Evolutionary conservation across 2,329 filamentous ascomycete species (phyloP), one percentile per base, ranked within the genome.

Genomic region (Xylaria sp.): DNA sequence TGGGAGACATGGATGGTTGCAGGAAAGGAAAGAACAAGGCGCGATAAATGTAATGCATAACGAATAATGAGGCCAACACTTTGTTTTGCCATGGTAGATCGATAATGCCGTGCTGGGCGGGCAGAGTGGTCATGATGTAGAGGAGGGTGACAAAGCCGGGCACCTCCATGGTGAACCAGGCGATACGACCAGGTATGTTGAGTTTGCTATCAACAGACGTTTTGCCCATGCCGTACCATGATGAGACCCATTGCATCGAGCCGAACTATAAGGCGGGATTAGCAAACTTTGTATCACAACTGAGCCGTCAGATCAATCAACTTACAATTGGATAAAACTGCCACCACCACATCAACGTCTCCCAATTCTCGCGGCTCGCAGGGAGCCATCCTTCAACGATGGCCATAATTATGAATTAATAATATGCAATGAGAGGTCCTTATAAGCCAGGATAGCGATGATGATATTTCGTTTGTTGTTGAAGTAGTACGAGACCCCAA

Each of bases 201-300:
- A 96, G 83, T 13, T 82, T 82, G 74, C 91, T 94, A 3, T 85
- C 77, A 20, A 89, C 86, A 3, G 93, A 97, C 2, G 94, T 97
- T 81, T 98, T 98, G 79, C 96, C 96, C 83, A 95, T 93, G 59
- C 93, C 93, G 79, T 97, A 96, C 86, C 89, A 97, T 63, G 88
- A 86, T n/a, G 86, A 82, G 64, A 90, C 67, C 90, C 91, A 97
- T 88, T 97, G 94, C 25, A 88, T 60, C 1, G 89, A 86, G 0
- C 90, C 90, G 70, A 93, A 76, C 93, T 97, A 68, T 7, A 55
- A 20, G 13, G 63, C 53, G 20, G 18, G n/a, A 34, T 70, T 61
- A 71, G 64, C 53, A 43, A 36, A 53, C 7, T 32, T 15, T 41
- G 32, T n/a, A 18, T 46, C 30, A n/a, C 52, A 60, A 50, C 60